Evolutionary conservation across 108 stramenopile genomes (phyloP).

Genomic region (Stephanodiscus minutulus): DNA sequence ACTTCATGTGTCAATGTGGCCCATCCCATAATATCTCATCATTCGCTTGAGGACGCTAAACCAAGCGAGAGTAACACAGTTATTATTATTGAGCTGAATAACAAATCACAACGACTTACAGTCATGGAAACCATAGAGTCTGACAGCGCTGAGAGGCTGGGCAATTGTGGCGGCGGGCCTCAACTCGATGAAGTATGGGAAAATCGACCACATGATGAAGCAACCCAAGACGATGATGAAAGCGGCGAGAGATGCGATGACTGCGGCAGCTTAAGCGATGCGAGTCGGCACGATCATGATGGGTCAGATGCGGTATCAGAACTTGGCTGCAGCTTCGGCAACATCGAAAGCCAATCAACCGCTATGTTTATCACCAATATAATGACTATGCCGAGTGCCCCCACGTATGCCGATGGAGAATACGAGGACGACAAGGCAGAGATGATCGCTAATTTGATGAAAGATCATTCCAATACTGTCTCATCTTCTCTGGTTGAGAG

Average conservation of each 20-base stretch:
- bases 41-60: too few relatives aligned
- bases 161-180: neutral
- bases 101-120: too few relatives aligned
- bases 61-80: too few relatives aligned
- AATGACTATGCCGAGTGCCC: slow-evolving; percentile 1
- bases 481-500: slow-evolving; percentile 28
- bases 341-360: neutral
- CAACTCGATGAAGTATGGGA: neutral
- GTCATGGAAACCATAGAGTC: neutral
- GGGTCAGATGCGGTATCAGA: neutral
- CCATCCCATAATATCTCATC: too few relatives aligned
- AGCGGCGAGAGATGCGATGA: neutral
- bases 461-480: slow-evolving; percentile 19
- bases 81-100: too few relatives aligned
- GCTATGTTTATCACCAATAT: slow-evolving; percentile 4
- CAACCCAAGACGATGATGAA: neutral
- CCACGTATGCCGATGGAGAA: slow-evolving; percentile 20
- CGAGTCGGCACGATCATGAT: slow-evolving; percentile 1
- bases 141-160: neutral
- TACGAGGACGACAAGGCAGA: slow-evolving; percentile 29
- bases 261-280: neutral
- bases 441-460: slow-evolving; percentile 30
- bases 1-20: too few relatives aligned
- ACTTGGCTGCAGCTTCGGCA: neutral
- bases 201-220: neutral